Evolutionary conservation across 371 early-diverging fungal genomes (phyloP).

Genomic region (Lichtheimia corymbifera): DNA sequence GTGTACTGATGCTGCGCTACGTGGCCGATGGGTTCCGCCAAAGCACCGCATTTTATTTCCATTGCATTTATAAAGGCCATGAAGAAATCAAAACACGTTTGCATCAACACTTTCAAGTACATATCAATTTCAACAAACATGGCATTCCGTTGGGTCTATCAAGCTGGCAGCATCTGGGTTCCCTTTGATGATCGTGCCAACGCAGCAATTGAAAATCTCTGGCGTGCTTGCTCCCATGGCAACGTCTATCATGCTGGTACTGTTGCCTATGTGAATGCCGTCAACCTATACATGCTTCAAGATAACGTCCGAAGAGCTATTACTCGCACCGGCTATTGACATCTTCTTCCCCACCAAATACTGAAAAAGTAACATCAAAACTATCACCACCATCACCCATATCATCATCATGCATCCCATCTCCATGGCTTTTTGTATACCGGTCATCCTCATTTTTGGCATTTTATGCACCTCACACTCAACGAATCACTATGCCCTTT

Average conservation of each 20-base stretch:
- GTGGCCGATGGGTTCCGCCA: too few relatives aligned
- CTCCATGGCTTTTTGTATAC: too few relatives aligned
- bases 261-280: background rate
- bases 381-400: too few relatives aligned
- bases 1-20: too few relatives aligned
- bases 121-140: slow-evolving; percentile 1
- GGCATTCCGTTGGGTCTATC: slow-evolving; percentile 18
- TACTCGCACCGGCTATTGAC: background rate
- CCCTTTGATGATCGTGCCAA: slow-evolving; percentile 18
- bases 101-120: background rate
- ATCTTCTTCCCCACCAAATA: too few relatives aligned
- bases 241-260: slow-evolving; percentile 4
- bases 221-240: slow-evolving; percentile 12
- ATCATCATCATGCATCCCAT: too few relatives aligned
- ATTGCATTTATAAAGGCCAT: too few relatives aligned
- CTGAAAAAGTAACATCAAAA: too few relatives aligned
- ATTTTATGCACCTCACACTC: too few relatives aligned
- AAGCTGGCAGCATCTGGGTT: slow-evolving; percentile 18
- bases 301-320: slow-evolving; percentile 1
- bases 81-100: background rate
- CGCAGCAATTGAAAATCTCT: slow-evolving; percentile 13
- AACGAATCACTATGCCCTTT: too few relatives aligned
- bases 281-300: slow-evolving; percentile 2
- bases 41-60: too few relatives aligned
- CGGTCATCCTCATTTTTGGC: too few relatives aligned